phyloP scores from a whole-genome alignment of 2,329 filamentous ascomycete species.

The Plenodomus biglobosus region DNA sequence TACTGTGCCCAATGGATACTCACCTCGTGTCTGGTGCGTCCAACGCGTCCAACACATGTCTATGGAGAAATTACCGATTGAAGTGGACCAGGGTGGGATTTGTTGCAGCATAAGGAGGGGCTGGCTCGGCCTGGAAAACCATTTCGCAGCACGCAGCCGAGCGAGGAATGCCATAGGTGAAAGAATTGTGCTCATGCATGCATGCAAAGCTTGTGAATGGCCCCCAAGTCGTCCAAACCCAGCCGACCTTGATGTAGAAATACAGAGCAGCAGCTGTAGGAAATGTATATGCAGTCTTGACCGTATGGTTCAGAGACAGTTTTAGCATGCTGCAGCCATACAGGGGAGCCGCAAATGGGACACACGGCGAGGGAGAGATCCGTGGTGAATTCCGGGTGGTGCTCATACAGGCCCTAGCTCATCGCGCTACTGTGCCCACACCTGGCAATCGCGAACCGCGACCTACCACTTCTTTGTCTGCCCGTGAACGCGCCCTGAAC shows the following conservation, averaged over 20 bases:
- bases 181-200: slow-evolving; percentile 34
- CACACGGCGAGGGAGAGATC: slow-evolving; percentile 13
- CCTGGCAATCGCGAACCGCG: slow-evolving; percentile 13
- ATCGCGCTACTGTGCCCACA: slow-evolving; percentile 16
- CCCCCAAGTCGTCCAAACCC: not conserved
- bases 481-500: slow-evolving; percentile 32
- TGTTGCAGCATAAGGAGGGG: slow-evolving; percentile 39
- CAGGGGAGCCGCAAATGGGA: slow-evolving; percentile 3
- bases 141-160: slow-evolving; percentile 32
- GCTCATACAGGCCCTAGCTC: slow-evolving; percentile 27
- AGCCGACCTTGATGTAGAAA: not conserved
- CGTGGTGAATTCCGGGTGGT: slow-evolving; percentile 23
- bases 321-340: slow-evolving; percentile 1
- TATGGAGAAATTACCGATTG: slow-evolving; percentile 26
- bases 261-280: not conserved
- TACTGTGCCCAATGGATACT: not conserved
- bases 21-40: not conserved
- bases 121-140: slow-evolving; percentile 37
- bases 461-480: slow-evolving; percentile 6
- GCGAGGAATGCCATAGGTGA: slow-evolving; percentile 31
- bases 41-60: not conserved
- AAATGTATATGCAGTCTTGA: not conserved
- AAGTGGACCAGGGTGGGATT: slow-evolving; percentile 23
- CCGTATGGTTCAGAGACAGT: not conserved
- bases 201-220: slow-evolving; percentile 25